A percentile compares a stretch with the other conserved stretches of the same genome.
phyloP scores from a whole-genome alignment of 2,329 filamentous ascomycete species.

The Fusarium sp. region DNA sequence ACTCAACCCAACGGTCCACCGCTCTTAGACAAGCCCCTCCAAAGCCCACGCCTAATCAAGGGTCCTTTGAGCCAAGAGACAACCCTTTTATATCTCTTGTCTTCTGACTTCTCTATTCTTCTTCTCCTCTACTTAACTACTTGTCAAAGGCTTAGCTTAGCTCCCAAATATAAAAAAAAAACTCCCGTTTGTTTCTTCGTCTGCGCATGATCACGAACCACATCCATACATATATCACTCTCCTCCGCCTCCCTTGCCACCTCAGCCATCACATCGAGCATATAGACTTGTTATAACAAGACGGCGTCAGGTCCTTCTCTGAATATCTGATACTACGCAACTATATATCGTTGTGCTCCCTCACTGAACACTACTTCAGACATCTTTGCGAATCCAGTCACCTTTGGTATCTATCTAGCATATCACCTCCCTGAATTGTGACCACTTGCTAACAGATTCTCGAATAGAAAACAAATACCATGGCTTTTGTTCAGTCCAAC shows the following conservation, averaged over 20 bases:
- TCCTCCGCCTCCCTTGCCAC: slow-evolving; percentile 37
- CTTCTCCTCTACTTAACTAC: slow-evolving; percentile 24
- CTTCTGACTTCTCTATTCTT: slow-evolving; percentile 14
- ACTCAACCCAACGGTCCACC: slow-evolving; percentile 48
- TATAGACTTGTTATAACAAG: slow-evolving; percentile 16
- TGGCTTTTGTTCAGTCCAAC: slow-evolving; percentile 56
- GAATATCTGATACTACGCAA: slow-evolving; percentile 5
- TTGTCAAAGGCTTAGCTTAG: slow-evolving; percentile 43
- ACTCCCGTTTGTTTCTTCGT: slow-evolving; percentile 33
- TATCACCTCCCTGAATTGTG: slow-evolving; percentile 1
- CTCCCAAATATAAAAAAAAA: slow-evolving; percentile 42
- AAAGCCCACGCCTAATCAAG: slow-evolving; percentile 42
- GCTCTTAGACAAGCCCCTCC: slow-evolving; percentile 45
- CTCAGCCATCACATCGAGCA: slow-evolving; percentile 22
- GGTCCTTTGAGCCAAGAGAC: slow-evolving; percentile 35
- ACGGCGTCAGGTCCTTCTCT: slow-evolving; percentile 8
- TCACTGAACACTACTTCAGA: slow-evolving; percentile 4
- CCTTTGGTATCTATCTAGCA: slow-evolving; percentile 27
- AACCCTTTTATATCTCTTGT: slow-evolving; percentile 16
- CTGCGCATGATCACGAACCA: slow-evolving; percentile 37
- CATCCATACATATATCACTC: slow-evolving; percentile 33
- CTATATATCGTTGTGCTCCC: neutral
- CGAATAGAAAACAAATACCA: slow-evolving; percentile 38
- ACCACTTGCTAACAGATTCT: slow-evolving; percentile 23
- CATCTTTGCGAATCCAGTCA: slow-evolving; percentile 8